A percentile compares a stretch with the other conserved stretches of the same genome.
phyloP scores from a whole-genome alignment of 345 rosid species.

The Iberis pinnata region DNA sequence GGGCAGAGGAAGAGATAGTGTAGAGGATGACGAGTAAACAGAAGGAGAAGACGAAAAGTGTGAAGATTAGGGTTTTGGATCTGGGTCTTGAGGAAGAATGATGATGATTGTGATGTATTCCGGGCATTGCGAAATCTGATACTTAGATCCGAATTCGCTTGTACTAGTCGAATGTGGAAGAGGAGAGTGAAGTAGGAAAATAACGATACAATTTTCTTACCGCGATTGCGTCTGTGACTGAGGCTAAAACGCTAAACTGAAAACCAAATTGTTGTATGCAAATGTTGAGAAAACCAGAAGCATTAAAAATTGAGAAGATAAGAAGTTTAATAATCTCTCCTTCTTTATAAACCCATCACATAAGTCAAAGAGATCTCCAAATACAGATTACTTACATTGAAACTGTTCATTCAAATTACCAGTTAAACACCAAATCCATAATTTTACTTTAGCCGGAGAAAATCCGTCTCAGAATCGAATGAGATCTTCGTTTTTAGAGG shows the following conservation, averaged over 20 bases:
- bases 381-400: constrained; percentile 27
- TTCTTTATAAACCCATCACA: constrained; percentile 16
- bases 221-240: not conserved
- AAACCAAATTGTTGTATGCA: not conserved
- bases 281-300: no score
- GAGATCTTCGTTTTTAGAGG: constrained; percentile 74
- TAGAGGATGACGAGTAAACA: constrained; percentile 23
- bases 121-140: constrained; percentile 36
- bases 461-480: constrained; percentile 47
- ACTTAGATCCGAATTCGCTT: constrained; percentile 15
- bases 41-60: constrained; percentile 23
- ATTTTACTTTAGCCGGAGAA: not conserved
- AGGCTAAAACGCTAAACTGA: constrained; percentile 4
- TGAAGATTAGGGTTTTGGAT: constrained; percentile 35
- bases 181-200: constrained; percentile 5
- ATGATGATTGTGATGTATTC: constrained; percentile 26
- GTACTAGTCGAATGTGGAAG: not conserved
- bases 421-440: constrained; percentile 19
- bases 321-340: not conserved
- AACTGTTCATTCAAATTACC: constrained; percentile 12
- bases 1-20: constrained; percentile 24
- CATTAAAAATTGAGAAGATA: no score
- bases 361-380: constrained; percentile 16
- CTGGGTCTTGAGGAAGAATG: constrained; percentile 29
- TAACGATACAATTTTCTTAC: not conserved